A percentile compares a stretch with the other conserved stretches of the same genome.
These are phyloP conservation scores for Chlamydomonas sp. DNA, from an alignment of 139 green algal species.

Conservation along the genomic window DNA sequence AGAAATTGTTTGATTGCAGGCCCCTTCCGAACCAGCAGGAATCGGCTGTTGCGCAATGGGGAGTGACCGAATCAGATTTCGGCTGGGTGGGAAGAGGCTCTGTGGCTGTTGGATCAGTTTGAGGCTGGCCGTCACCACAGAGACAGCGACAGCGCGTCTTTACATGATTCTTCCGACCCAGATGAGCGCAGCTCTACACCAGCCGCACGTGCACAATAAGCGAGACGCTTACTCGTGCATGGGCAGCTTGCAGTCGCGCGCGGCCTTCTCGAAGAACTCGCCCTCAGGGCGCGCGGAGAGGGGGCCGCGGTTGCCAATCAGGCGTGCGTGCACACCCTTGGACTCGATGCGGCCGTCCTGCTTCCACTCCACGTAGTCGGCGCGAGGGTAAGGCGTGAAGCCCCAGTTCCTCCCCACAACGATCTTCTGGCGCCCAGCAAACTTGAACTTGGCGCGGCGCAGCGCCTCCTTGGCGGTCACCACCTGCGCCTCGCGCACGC, in stretches of 20 bases:
- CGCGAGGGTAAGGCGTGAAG: constrained; percentile 85
- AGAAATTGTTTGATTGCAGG: no score
- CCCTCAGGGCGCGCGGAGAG: background rate
- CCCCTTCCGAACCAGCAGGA: no score
- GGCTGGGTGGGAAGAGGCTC: no score
- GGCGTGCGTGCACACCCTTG: constrained; percentile 78
- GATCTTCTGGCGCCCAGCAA: constrained; percentile 98
- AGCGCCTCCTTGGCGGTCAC: constrained; percentile 79
- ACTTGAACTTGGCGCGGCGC: constrained; percentile 99
- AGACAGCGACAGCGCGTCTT: background rate
- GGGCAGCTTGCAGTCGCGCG: background rate
- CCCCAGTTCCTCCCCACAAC: constrained; percentile 92
- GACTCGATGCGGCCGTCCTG: constrained; percentile 81
- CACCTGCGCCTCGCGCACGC: constrained; percentile 84
- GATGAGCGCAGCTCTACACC: background rate
- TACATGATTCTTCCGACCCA: background rate
- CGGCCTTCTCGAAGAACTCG: background rate
- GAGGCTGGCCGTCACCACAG: no score
- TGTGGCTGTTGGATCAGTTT: no score
- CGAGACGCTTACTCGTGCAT: background rate
- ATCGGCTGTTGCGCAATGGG: no score
- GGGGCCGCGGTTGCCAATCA: constrained; percentile 24
- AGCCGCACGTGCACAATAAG: background rate
- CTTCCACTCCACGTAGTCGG: constrained; percentile 91
- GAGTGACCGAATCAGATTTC: no score